Percentiles rank a stretch among this genome's conserved stretches.
Evolutionary conservation across 345 rosid genomes (phyloP).

Genomic region (Eucalyptus dawsonii): DNA sequence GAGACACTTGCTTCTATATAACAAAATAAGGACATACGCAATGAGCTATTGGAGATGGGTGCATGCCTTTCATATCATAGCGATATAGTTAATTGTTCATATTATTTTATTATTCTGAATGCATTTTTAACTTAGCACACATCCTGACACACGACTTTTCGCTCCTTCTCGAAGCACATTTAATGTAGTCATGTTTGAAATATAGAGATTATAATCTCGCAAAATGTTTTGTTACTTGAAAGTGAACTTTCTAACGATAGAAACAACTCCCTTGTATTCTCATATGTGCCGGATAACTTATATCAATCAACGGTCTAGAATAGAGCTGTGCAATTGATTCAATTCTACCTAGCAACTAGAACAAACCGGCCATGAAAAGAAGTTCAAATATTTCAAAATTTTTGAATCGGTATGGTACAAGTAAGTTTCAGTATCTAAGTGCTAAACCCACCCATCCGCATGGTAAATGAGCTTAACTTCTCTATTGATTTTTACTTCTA

Average conservation of each 20-base stretch:
- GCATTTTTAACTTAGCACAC: background rate
- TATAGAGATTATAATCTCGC: background rate
- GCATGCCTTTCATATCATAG: background rate
- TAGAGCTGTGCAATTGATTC: background rate
- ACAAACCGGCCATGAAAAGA: background rate
- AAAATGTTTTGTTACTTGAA: background rate
- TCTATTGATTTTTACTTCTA: background rate
- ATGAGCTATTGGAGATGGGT: background rate
- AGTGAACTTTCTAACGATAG: background rate
- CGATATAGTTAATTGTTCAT: background rate
- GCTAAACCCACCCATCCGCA: background rate
- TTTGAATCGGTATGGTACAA: fast-evolving
- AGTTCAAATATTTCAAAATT: background rate
- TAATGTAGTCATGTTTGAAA: background rate
- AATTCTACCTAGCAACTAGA: background rate
- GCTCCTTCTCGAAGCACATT: background rate
- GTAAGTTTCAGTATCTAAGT: too few species aligned
- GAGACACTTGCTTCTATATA: background rate
- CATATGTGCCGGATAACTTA: background rate
- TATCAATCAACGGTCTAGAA: background rate
- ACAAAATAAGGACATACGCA: background rate
- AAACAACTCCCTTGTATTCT: background rate
- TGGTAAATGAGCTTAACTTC: background rate
- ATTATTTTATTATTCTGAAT: background rate
- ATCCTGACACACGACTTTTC: background rate